Evolutionary conservation across 2,329 filamentous ascomycete species (phyloP), one percentile per base, ranked within the genome.

Genomic region (Aspergillus niger): DNA sequence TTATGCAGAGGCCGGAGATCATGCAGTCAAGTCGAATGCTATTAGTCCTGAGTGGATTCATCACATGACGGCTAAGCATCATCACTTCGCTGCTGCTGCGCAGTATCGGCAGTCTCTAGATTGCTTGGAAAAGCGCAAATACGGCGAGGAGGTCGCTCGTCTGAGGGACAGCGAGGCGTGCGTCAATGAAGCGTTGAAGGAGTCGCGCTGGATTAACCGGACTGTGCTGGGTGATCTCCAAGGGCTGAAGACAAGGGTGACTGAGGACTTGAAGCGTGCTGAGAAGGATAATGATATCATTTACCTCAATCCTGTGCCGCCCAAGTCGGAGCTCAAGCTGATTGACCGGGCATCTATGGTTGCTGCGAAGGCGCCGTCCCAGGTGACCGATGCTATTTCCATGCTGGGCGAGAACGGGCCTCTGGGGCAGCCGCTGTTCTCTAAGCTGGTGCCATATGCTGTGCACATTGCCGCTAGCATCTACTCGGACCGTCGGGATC

Each of bases 281-380:
- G 94, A 98, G 74, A 96, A 91, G 75, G 95, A 99, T 72, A 99
- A 99, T 67, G 94, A 99, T 74, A 83, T 96, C 68, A 97, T 99
- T 15, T 99, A 97, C 73, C 81, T 98, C 2, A 86, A 89, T 55
- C 84, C 90, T 1, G 92, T 98, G 1, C 92, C 94, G 2, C 87
- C 92, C 10, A 97, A 97, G 70, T 87, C 91, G 3, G 93, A 97
- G 71, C 83, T 99, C 48, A 92, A 89, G 74, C 86, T 89, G 3
- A 85, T 99, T 5, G 92, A 96, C 62, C 85, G 94, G 61, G 94
- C 92, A 8, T 91, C 88, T 63, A 97, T 99, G 94, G 94, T 96
- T 0, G 80, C 88, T 13, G 82, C 91, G 1, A 89, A 89, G 62
- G 83, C 92, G 1, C 93, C 95, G 0, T 88, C 89, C 20, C 91